Evolutionary conservation across 2,329 filamentous ascomycete genomes (phyloP), one percentile per base, ranked within the genome.

Genomic region (Pseudogymnoascus sp.): DNA sequence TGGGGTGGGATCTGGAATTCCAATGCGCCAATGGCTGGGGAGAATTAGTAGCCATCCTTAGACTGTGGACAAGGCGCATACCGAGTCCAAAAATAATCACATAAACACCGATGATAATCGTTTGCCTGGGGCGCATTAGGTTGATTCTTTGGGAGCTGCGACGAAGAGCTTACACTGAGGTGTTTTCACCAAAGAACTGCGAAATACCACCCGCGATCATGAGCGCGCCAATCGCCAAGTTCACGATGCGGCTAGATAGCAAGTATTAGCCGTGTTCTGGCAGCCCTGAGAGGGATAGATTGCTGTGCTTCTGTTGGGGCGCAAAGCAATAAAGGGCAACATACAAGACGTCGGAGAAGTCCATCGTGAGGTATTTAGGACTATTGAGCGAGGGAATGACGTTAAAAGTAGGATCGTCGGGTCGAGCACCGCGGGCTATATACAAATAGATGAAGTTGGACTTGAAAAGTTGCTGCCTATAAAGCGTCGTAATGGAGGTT

Each of bases 1-100:
- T 96, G 93, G 65, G 93, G 91, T 61, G 95, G 93, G 71, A 97
- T 93, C 78, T 96, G 89, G 80, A 97, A 96, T 78, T 99, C 95
- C 82, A 71, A 36, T 26, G 31, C 31, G 33, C 15, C 47, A 26
- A 61, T 26, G 23, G 62, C 57, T 62, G 36, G 59, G 38, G 15
- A 13, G 26, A 26, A 23, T 44, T 38, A 44, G 59, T n/a, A 11
- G 17, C 10, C n/a, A n/a, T 57, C 28, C 28, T 61, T 11, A 11
- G 28, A 13, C 21, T 35, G n/a, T 21, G 62, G 59, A 42, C n/a
- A 35, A 38, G 19, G 4, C 57, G 17, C 87, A 73, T 82, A 92
- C 89, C 84, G 66, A 92, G 82, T 75, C 95, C 95, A 74, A 99
- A 99, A 68, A 96, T 77, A 68, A 97, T 91, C 71, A 96, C 86